These are phyloP conservation scores for Zygnema cylindricum DNA, from an alignment of 139 green algal species.

Conservation along the genomic window DNA sequence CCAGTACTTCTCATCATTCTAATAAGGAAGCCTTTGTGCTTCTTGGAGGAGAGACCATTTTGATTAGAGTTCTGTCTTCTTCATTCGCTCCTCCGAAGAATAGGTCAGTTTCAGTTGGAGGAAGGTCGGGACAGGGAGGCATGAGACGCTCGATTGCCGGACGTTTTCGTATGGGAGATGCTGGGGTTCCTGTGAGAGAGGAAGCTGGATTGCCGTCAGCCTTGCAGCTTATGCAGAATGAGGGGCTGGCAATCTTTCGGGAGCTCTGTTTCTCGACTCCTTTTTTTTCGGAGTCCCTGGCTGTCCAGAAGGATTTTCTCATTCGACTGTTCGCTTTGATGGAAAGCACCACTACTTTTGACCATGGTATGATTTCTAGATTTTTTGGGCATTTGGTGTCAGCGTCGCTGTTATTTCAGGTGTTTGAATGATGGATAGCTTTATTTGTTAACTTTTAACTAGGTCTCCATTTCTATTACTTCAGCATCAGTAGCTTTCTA, in stretches of 20 bases:
- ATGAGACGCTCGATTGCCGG: not conserved
- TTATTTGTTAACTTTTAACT: too few species aligned
- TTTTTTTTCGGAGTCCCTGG: slow-evolving; percentile 45
- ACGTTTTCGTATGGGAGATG: slow-evolving; percentile 12
- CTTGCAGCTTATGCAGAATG: slow-evolving; percentile 50
- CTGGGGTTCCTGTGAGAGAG: not conserved
- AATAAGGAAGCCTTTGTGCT: slow-evolving; percentile 52
- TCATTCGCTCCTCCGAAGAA: slow-evolving; percentile 12
- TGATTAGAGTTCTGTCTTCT: slow-evolving; percentile 31
- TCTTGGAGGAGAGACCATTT: slow-evolving; percentile 43
- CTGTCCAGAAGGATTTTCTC: slow-evolving; percentile 39
- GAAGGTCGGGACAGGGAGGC: slow-evolving; percentile 17
- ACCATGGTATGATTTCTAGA: slow-evolving; percentile 38
- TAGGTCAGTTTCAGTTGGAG: slow-evolving; percentile 12
- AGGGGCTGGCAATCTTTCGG: slow-evolving; percentile 50
- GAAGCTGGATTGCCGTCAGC: not conserved
- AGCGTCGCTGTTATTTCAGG: too few species aligned
- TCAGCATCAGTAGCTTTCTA: too few species aligned
- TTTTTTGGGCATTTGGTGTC: too few species aligned
- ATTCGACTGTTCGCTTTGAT: slow-evolving; percentile 59
- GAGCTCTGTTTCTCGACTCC: slow-evolving; percentile 55
- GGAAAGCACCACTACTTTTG: slow-evolving; percentile 51
- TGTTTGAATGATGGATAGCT: too few species aligned
- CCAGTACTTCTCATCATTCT: slow-evolving; percentile 18
- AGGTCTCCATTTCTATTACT: too few species aligned